These are phyloP conservation scores for Cyberlindnera maclurae DNA, from an alignment of 805 yeast species.

Conservation along the genomic window DNA sequence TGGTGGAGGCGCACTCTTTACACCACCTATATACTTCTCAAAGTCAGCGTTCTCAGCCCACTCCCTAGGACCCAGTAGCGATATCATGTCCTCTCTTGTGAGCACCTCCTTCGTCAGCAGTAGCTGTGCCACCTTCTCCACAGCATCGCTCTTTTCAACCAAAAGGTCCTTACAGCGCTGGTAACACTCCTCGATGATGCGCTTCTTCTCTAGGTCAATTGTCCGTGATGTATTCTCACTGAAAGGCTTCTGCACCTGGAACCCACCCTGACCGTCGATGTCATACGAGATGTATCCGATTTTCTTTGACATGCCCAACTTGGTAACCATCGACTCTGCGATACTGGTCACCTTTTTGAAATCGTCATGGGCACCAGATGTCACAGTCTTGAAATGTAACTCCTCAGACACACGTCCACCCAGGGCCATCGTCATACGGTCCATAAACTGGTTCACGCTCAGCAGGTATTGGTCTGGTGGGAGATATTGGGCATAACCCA, in stretches of 20 bases:
- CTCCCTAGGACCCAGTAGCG: conserved; percentile 70
- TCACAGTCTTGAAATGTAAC: conserved; percentile 76
- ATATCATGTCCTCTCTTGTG: conserved; percentile 74
- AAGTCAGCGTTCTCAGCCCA: conserved; percentile 83
- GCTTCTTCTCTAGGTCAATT: conserved; percentile 64
- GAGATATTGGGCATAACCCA: conserved; percentile 93
- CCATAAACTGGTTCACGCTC: conserved; percentile 66
- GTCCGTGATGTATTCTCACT: conserved; percentile 63
- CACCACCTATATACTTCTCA: conserved; percentile 64
- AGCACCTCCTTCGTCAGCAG: conserved; percentile 68
- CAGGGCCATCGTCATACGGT: conserved; percentile 88
- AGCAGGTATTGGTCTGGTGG: conserved; percentile 84
- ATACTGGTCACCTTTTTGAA: conserved; percentile 85
- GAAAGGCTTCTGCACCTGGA: conserved; percentile 53
- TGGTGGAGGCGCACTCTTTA: conserved; percentile 17
- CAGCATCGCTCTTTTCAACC: conserved; percentile 50
- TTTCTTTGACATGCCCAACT: conserved; percentile 79
- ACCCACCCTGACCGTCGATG: conserved; percentile 42
- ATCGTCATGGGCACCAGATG: conserved; percentile 90
- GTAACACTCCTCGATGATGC: conserved; percentile 61
- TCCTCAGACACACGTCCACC: conserved; percentile 94
- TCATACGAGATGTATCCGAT: conserved; percentile 63
- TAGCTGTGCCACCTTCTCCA: conserved; percentile 68
- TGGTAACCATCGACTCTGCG: conserved; percentile 86
- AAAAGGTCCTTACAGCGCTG: conserved; percentile 50